Evolutionary conservation across 2,329 filamentous ascomycete species (phyloP).

Genomic region (Colletotrichum sp.): DNA sequence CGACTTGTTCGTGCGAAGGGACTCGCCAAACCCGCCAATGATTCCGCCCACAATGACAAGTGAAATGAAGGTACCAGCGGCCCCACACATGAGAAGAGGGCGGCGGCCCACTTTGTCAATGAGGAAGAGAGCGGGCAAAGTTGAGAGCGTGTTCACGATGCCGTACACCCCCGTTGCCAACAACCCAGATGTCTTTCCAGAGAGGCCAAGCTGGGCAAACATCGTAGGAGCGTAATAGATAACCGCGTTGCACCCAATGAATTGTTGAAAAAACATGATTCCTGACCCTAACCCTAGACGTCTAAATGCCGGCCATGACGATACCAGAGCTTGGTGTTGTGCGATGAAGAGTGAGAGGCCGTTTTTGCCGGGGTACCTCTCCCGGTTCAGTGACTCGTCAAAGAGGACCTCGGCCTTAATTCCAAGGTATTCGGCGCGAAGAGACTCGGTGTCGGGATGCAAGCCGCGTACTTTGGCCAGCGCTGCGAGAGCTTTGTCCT

Average conservation of each 20-base stretch:
- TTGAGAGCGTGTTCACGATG: conserved; percentile 56
- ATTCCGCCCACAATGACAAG: conserved; percentile 62
- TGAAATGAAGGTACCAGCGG: conserved; percentile 34
- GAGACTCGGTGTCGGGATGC: conserved; percentile 32
- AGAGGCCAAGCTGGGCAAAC: conserved; percentile 47
- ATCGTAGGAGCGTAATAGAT: conserved; percentile 55
- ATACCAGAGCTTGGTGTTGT: conserved; percentile 34
- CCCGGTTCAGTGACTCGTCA: conserved; percentile 32
- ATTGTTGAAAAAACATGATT: background rate
- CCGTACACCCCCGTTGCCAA: conserved; percentile 64
- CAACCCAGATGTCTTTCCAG: conserved; percentile 46
- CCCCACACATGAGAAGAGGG: conserved; percentile 36
- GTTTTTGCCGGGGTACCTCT: conserved; percentile 34
- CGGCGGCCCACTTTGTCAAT: conserved; percentile 53
- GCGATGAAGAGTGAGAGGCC: conserved; percentile 32
- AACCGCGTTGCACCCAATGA: background rate
- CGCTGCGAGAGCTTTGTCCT: conserved; percentile 34
- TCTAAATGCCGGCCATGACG: conserved; percentile 33
- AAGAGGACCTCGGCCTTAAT: conserved; percentile 43
- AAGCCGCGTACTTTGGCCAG: conserved; percentile 37
- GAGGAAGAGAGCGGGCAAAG: conserved; percentile 38
- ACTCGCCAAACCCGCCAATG: conserved; percentile 50
- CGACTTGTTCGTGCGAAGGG: conserved; percentile 48
- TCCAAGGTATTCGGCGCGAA: conserved; percentile 36
- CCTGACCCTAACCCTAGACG: conserved; percentile 48